Percentiles rank a stretch among this genome's conserved stretches.
Conservation (phyloP, 148 eudicot species). For the Polygonum maritimum region DNA sequence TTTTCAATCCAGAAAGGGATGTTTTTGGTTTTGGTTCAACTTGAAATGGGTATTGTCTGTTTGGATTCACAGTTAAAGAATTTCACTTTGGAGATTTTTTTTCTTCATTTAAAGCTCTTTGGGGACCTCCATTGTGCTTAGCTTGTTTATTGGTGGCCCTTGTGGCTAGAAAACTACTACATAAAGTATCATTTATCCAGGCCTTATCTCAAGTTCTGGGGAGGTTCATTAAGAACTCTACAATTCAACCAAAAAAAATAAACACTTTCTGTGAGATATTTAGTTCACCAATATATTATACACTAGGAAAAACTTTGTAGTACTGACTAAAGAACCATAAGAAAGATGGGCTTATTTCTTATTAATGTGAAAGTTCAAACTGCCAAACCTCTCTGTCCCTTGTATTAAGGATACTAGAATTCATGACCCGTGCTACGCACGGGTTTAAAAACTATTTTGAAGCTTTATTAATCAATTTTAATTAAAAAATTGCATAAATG, state of each 20-base stretch:
- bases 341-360: too few species aligned
- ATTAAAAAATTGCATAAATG: too few species aligned
- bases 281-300: background rate
- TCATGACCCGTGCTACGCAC: too few species aligned
- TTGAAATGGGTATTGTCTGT: background rate
- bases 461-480: too few species aligned
- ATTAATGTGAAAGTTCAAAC: background rate
- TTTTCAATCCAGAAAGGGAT: constrained; percentile 4
- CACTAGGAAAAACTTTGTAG: background rate
- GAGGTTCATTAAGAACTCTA: background rate
- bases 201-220: constrained; percentile 3
- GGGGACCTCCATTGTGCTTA: constrained; percentile 1
- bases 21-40: background rate
- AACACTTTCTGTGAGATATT: background rate
- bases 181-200: background rate
- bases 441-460: too few species aligned
- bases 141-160: background rate
- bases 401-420: background rate
- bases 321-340: background rate
- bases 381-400: background rate
- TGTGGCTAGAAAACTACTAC: background rate
- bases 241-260: background rate
- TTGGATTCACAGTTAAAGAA: background rate
- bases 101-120: constrained; percentile 3
- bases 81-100: background rate